A percentile compares a stretch with the other conserved stretches of the same genome.
Evolutionary conservation across 2,329 filamentous ascomycete genomes (phyloP).

Genomic region (Cadophora luteo-olivacea): DNA sequence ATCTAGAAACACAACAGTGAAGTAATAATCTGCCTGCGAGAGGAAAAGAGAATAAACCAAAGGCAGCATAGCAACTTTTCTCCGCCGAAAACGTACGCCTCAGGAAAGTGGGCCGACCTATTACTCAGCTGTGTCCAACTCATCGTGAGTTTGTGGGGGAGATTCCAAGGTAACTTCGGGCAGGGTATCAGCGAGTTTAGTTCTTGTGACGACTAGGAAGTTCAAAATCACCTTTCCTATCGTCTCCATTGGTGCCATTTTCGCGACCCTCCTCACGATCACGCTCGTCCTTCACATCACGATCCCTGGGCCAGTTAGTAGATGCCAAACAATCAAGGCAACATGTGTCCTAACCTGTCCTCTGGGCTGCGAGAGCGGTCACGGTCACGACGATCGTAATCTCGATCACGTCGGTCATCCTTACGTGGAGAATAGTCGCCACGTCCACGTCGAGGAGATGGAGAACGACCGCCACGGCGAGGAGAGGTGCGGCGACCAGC

Average conservation of each 20-base stretch:
- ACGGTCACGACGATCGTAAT: conserved; percentile 74
- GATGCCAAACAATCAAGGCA: background rate
- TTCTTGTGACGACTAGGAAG: conserved; percentile 32
- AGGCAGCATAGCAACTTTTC: conserved; percentile 38
- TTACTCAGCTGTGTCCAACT: conserved; percentile 92
- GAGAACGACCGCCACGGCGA: conserved; percentile 73
- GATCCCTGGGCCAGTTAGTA: conserved; percentile 46
- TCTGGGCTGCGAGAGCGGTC: conserved; percentile 79
- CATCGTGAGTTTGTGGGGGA: conserved; percentile 78
- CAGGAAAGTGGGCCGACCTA: conserved; percentile 36
- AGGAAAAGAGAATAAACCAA: conserved; percentile 40
- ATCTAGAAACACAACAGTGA: conserved; percentile 45
- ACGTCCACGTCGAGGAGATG: conserved; percentile 77
- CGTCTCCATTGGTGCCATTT: conserved; percentile 82
- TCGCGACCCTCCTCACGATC: conserved; percentile 73
- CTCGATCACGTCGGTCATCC: conserved; percentile 83
- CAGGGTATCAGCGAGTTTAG: conserved; percentile 38
- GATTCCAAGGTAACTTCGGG: conserved; percentile 68
- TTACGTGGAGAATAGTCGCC: conserved; percentile 85
- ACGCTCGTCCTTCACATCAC: conserved; percentile 59
- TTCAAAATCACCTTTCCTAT: conserved; percentile 77
- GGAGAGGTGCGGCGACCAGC: conserved; percentile 60
- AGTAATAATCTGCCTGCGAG: conserved; percentile 38
- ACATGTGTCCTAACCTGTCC: conserved; percentile 53
- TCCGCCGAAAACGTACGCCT: conserved; percentile 32